Conservation (phyloP, 768 basidiomycete species). For the Amanita rimosa region DNA sequence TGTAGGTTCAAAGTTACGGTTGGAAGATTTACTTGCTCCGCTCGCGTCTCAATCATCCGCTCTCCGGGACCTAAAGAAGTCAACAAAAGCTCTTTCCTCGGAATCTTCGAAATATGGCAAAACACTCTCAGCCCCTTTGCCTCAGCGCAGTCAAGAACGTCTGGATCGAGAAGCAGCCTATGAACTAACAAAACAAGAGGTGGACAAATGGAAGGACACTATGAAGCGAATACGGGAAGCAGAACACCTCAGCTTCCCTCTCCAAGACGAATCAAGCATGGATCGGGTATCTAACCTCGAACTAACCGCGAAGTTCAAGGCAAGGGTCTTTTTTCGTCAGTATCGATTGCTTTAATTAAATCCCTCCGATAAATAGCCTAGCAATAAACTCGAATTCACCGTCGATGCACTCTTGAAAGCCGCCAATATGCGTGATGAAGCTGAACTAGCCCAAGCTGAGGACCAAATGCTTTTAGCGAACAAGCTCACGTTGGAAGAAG, state of each 20-base stretch:
- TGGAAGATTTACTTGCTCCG: slow-evolving; percentile 71
- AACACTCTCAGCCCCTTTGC: slow-evolving; percentile 73
- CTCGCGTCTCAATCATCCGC: slow-evolving; percentile 53
- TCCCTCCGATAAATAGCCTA: slow-evolving; percentile 38
- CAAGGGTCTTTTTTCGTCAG: slow-evolving; percentile 15
- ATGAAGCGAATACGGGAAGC: slow-evolving; percentile 93
- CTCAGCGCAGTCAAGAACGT: slow-evolving; percentile 78
- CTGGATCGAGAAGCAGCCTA: slow-evolving; percentile 92
- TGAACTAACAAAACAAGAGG: slow-evolving; percentile 84
- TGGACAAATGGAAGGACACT: slow-evolving; percentile 86
- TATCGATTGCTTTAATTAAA: neutral
- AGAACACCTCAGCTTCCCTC: slow-evolving; percentile 78
- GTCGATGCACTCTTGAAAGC: slow-evolving; percentile 72
- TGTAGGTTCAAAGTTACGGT: slow-evolving; percentile 43
- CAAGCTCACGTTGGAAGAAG: slow-evolving; percentile 77
- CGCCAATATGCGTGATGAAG: slow-evolving; percentile 67
- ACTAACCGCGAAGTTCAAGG: slow-evolving; percentile 78
- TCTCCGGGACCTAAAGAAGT: slow-evolving; percentile 56
- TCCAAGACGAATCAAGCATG: slow-evolving; percentile 44
- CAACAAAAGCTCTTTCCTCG: slow-evolving; percentile 49
- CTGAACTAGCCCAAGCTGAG: slow-evolving; percentile 69
- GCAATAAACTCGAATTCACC: slow-evolving; percentile 75
- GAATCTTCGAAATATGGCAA: slow-evolving; percentile 41
- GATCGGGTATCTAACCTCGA: slow-evolving; percentile 60
- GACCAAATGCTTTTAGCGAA: slow-evolving; percentile 65